A percentile compares a stretch with the other conserved stretches of the same genome.
phyloP scores from a whole-genome alignment of 2,329 filamentous ascomycete species.

The Phaeosphaeriaceae sp. region DNA sequence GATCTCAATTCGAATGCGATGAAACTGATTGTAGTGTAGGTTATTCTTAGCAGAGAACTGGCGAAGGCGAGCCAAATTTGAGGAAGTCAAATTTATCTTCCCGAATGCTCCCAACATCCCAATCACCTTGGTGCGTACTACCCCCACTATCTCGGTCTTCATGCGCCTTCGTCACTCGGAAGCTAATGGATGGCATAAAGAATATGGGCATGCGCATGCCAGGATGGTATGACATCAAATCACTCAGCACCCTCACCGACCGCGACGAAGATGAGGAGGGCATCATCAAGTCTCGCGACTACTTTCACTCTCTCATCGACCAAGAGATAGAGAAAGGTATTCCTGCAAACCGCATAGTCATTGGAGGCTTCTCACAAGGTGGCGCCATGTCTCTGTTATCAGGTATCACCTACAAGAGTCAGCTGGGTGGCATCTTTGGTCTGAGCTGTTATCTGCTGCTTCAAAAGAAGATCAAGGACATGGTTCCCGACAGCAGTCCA shows the following conservation, averaged over 20 bases:
- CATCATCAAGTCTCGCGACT: slow-evolving; percentile 73
- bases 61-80: slow-evolving; percentile 77
- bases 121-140: slow-evolving; percentile 72
- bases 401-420: slow-evolving; percentile 74
- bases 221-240: slow-evolving; percentile 80
- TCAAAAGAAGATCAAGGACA: slow-evolving; percentile 64
- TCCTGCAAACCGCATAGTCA: slow-evolving; percentile 78
- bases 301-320: slow-evolving; percentile 80
- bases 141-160: not conserved
- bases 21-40: slow-evolving; percentile 52
- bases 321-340: slow-evolving; percentile 82
- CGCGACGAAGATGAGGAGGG: slow-evolving; percentile 71
- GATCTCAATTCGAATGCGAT: not conserved
- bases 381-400: slow-evolving; percentile 85
- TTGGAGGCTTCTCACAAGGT: slow-evolving; percentile 87
- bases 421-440: slow-evolving; percentile 86
- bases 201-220: slow-evolving; percentile 82
- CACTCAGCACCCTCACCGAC: slow-evolving; percentile 53
- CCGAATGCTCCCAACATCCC: slow-evolving; percentile 88
- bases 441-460: slow-evolving; percentile 83
- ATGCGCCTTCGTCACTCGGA: not conserved
- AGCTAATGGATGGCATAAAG: slow-evolving; percentile 47
- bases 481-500: slow-evolving; percentile 52
- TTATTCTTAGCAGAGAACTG: slow-evolving; percentile 84
- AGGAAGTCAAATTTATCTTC: slow-evolving; percentile 92